phyloP scores from a whole-genome alignment of 345 rosid species.

The Hypericum androsaemum region DNA sequence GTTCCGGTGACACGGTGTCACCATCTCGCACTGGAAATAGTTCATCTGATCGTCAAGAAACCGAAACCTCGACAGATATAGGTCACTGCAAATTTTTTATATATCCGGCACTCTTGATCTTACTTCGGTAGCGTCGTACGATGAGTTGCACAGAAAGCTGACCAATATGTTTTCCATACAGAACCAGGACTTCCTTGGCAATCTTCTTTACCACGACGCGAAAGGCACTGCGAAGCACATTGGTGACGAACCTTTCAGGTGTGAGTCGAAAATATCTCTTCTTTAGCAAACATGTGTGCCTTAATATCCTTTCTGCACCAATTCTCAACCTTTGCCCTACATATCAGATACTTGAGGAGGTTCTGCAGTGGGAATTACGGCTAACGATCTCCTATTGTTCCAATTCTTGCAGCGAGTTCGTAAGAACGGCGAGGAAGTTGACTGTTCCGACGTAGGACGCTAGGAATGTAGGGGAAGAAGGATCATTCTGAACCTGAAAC shows the following conservation, averaged over 20 bases:
- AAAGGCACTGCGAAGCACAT: too few relatives aligned
- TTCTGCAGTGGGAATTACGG: not conserved
- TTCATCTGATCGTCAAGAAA: slow-evolving; percentile 18
- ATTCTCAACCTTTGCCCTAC: not conserved
- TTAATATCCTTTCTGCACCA: not conserved
- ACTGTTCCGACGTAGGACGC: slow-evolving; percentile 20
- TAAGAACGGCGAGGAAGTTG: slow-evolving; percentile 42
- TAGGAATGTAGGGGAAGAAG: not conserved
- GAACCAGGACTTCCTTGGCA: too few relatives aligned
- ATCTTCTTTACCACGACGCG: too few relatives aligned
- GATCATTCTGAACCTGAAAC: too few relatives aligned
- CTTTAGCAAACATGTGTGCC: too few relatives aligned
- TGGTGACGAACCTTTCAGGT: slow-evolving; percentile 45
- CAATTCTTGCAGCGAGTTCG: slow-evolving; percentile 37
- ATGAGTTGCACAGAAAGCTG: too few relatives aligned
- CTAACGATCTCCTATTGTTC: not conserved
- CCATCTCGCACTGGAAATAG: slow-evolving; percentile 1
- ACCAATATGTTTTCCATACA: too few relatives aligned
- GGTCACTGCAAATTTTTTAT: too few relatives aligned
- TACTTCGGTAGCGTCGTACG: too few relatives aligned
- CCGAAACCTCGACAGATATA: too few relatives aligned
- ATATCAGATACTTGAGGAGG: not conserved
- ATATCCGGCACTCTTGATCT: too few relatives aligned
- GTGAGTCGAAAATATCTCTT: not conserved
- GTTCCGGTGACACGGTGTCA: slow-evolving; percentile 18